Evolutionary conservation across 1,139 yeast species (phyloP).

Genomic region (Geotrichum citri-aurantii): DNA sequence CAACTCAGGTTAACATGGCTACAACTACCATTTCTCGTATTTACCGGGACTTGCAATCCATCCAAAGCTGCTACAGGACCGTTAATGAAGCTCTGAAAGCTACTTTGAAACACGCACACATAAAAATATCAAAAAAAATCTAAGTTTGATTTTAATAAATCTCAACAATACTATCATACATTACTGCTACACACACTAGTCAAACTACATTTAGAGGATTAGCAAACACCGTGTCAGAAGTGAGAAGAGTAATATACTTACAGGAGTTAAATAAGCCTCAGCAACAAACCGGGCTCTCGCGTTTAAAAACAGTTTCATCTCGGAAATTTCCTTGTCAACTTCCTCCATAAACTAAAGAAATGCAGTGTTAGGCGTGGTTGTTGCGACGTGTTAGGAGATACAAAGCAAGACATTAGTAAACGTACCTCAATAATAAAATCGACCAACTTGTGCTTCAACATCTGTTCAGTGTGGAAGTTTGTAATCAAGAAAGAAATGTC

Average conservation of each 20-base stretch:
- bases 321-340: constrained; percentile 97
- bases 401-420: background rate
- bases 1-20: background rate
- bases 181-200: constrained; percentile 1
- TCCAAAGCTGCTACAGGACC: background rate
- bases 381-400: background rate
- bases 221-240: background rate
- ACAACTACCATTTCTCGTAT: background rate
- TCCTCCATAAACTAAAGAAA: constrained; percentile 76
- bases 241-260: background rate
- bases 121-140: background rate
- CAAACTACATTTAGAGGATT: constrained; percentile 7
- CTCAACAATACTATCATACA: background rate
- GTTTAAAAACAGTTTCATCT: constrained; percentile 92
- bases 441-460: constrained; percentile 91
- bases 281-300: constrained; percentile 98
- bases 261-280: constrained; percentile 71
- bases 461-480: constrained; percentile 89
- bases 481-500: constrained; percentile 92
- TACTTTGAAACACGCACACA: background rate
- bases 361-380: constrained; percentile 1
- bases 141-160: background rate
- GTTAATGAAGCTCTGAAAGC: background rate
- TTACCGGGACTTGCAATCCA: background rate
- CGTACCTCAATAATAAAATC: constrained; percentile 78